Conservation (phyloP, 2,329 filamentous ascomycete genomes). For the Penicillium expansum region DNA sequence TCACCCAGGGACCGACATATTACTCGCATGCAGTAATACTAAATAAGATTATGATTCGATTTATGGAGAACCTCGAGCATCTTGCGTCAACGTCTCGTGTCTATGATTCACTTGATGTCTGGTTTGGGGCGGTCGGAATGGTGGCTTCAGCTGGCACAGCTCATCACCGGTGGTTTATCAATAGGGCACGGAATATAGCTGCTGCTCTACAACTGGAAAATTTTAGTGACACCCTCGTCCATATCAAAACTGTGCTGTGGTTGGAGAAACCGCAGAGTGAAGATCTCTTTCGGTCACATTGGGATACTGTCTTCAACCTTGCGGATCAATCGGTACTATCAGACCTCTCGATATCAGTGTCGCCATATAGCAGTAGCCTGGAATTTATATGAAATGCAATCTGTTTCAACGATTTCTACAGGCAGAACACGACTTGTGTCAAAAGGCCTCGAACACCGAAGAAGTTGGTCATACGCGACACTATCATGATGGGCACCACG, state of each 20-base stretch:
- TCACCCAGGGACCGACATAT: slow-evolving; percentile 56
- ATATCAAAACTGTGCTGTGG: slow-evolving; percentile 23
- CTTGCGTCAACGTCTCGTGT: slow-evolving; percentile 9
- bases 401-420: background rate
- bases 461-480: background rate
- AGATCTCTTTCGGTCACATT: slow-evolving; percentile 18
- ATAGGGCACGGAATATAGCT: slow-evolving; percentile 9
- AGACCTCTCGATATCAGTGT: background rate
- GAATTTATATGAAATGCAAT: background rate
- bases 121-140: slow-evolving; percentile 47
- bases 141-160: slow-evolving; percentile 25
- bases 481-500: background rate
- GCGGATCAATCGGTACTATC: background rate
- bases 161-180: slow-evolving; percentile 19
- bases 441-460: background rate
- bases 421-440: background rate
- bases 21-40: slow-evolving; percentile 51
- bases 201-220: slow-evolving; percentile 10
- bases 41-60: slow-evolving; percentile 33
- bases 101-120: slow-evolving; percentile 36
- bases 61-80: slow-evolving; percentile 33
- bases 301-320: slow-evolving; percentile 15
- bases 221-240: slow-evolving; percentile 11
- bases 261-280: slow-evolving; percentile 17
- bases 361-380: background rate